Base-by-base conservation (phyloP, 192 early-diverging fungal species). In the Neocallimastix lanati region DNA sequence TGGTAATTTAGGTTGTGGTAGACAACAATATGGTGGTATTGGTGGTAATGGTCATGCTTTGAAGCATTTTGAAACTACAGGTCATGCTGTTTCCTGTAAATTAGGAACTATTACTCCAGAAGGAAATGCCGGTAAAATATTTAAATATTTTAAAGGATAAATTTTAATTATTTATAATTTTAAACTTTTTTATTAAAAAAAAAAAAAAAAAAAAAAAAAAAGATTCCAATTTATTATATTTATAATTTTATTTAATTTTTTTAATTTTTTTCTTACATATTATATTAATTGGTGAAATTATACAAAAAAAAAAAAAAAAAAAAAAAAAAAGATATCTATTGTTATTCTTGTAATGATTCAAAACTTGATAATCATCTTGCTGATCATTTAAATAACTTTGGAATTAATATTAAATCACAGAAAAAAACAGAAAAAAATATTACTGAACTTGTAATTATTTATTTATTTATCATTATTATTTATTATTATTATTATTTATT, bases 21-120 rank as follows among this genome's bases (percentile, higher is more conserved):
- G 97, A 77, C 88, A 92, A 77, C 97, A 99, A 83, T 96, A 91
- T 84, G 97, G 94, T n/a, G 97, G 97, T 16, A 83, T 88, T 27
- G 94, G 93, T 13, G 97, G 97, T n/a, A 99, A 98, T 84, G 92
- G 94, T 79, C 97, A 99, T 81, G 97, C 92, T 0, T 83, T 97
- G 28, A 87, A 82, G 0, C 97, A 99, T 86, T 96, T 87, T 82
- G 90, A 94, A 58, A 82, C 85, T 28, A 94, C 94, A 0, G 88
- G 89, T 0, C 97, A 99, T 83, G 87, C 88, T 13, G 92, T 98
- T 3, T 88, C 93, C n/a, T 91, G 93, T 67, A 99, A 99, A 82
- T 88, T 98, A 16, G 97, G 97, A 13, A 96, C 97, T 6, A 98
- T 99, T 77, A 97, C 96, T 13, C 95, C 96, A 67, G 96, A 99